Conservation (phyloP, 2,329 filamentous ascomycete genomes). For the Orbilia javanica region DNA sequence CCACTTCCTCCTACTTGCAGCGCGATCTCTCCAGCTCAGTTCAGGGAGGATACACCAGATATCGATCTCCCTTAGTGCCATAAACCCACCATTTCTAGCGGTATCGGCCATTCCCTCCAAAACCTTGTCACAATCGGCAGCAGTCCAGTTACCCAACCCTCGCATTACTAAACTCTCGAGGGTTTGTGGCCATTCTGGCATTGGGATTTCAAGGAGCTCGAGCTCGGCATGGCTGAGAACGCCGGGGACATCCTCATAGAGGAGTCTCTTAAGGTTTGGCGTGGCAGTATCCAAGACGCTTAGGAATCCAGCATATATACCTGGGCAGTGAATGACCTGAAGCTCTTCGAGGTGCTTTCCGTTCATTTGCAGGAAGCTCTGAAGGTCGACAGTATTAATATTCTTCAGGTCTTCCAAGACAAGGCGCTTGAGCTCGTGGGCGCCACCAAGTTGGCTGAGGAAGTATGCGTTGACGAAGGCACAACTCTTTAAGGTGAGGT, state of each 20-base stretch:
- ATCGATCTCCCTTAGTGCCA: constrained; percentile 44
- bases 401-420: constrained; percentile 21
- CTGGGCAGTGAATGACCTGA: constrained; percentile 33
- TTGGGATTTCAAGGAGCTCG: constrained; percentile 35
- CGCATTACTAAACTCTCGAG: constrained; percentile 45
- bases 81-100: constrained; percentile 31
- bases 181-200: constrained; percentile 43
- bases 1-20: constrained; percentile 43
- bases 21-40: constrained; percentile 52
- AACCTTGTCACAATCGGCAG: constrained; percentile 38
- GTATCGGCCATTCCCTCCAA: constrained; percentile 40
- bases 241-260: constrained; percentile 50
- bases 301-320: constrained; percentile 31
- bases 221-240: constrained; percentile 21
- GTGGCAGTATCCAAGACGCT: constrained; percentile 39
- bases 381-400: constrained; percentile 20
- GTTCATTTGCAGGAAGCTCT: constrained; percentile 19
- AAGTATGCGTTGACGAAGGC: constrained; percentile 45
- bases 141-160: constrained; percentile 50
- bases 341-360: constrained; percentile 44
- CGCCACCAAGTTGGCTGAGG: constrained; percentile 31
- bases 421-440: constrained; percentile 30
- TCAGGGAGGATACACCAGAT: constrained; percentile 54
- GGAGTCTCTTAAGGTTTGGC: constrained; percentile 34
- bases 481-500: constrained; percentile 27